These are phyloP conservation scores for Croton laevigatus DNA, from an alignment of 441 rosid genomes.

Conservation along the genomic window DNA sequence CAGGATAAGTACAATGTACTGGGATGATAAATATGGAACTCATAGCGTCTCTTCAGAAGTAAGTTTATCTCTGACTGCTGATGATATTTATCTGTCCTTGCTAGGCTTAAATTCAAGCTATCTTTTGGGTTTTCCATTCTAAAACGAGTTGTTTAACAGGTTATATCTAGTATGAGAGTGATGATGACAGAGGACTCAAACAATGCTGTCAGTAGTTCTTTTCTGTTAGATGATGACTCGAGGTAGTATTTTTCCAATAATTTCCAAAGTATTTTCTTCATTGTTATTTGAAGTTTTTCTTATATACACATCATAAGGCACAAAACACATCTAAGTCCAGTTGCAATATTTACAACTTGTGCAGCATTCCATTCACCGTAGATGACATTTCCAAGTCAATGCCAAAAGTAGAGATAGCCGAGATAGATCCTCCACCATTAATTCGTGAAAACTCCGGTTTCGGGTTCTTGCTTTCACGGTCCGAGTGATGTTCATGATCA, in stretches of 20 bases:
- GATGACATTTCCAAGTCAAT: conserved; percentile 95
- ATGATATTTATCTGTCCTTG: conserved; percentile 8
- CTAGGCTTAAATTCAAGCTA: not conserved
- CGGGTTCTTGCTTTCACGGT: conserved; percentile 74
- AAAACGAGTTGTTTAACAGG: conserved; percentile 40
- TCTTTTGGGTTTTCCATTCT: conserved; percentile 1
- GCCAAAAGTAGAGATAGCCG: conserved; percentile 81
- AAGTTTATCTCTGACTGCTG: conserved; percentile 28
- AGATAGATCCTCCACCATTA: conserved; percentile 76
- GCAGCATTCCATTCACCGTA: conserved; percentile 92
- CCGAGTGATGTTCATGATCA: conserved; percentile 46
- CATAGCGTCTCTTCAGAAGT: conserved; percentile 94
- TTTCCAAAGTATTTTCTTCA: not conserved
- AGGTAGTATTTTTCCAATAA: conserved; percentile 42
- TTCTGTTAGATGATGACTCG: conserved; percentile 90
- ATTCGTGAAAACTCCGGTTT: conserved; percentile 87
- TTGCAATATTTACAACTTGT: conserved; percentile 22
- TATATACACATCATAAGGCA: not conserved
- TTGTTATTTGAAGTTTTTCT: too few relatives aligned
- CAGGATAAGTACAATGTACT: conserved; percentile 94
- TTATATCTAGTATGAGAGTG: conserved; percentile 86
- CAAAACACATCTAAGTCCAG: conserved; percentile 5
- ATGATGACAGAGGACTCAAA: conserved; percentile 95
- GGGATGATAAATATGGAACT: conserved; percentile 98
- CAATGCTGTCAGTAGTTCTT: conserved; percentile 91